Conservation (phyloP, 2,329 filamentous ascomycete species). For the Paecilomyces variotii region DNA sequence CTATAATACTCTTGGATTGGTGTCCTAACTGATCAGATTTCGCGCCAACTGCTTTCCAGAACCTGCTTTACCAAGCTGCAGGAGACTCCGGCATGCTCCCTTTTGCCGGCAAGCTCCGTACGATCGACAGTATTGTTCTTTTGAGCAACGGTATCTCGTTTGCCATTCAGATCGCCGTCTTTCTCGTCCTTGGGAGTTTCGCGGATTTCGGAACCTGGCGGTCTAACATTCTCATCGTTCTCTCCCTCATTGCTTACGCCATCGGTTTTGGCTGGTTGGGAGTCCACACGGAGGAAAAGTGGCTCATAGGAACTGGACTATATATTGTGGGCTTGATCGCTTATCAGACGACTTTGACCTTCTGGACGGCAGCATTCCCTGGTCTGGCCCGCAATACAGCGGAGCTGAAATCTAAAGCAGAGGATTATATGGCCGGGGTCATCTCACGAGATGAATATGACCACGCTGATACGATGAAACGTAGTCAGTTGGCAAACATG, state of each 20-base stretch:
- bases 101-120: conserved; percentile 50
- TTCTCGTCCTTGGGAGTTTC: conserved; percentile 40
- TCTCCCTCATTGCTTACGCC: conserved; percentile 54
- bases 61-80: conserved; percentile 54
- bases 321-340: conserved; percentile 61
- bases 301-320: conserved; percentile 52
- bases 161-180: conserved; percentile 53
- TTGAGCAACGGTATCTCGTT: conserved; percentile 61
- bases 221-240: conserved; percentile 54
- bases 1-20: neutral
- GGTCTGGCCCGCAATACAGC: conserved; percentile 48
- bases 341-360: conserved; percentile 60
- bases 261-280: conserved; percentile 62
- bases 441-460: conserved; percentile 56
- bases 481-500: conserved; percentile 56
- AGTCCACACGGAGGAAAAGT: conserved; percentile 52
- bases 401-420: conserved; percentile 43
- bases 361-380: conserved; percentile 60
- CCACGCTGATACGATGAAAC: conserved; percentile 52
- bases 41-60: conserved; percentile 57
- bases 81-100: conserved; percentile 44
- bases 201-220: conserved; percentile 59
- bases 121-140: conserved; percentile 59
- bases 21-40: conserved; percentile 37
- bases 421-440: conserved; percentile 41